Base-by-base conservation (phyloP, 2,329 filamentous ascomycete genomes). In the Fusarium incarnatum region DNA sequence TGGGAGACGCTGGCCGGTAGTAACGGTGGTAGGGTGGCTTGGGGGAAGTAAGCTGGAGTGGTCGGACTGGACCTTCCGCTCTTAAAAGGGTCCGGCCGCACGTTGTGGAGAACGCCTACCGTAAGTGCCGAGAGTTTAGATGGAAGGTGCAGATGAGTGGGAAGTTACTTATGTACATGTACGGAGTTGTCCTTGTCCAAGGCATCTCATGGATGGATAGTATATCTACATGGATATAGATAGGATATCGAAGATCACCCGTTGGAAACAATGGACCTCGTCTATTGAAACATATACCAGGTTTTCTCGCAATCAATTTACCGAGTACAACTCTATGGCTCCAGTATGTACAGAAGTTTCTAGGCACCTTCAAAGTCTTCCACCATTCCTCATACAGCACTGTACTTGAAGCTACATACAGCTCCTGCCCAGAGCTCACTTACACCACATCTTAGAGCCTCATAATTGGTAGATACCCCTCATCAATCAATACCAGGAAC, bases 401-500 rank as follows among this genome's bases (percentile, higher is more conserved):
- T 22, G 27, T 41, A 23, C 34, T 53, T n/a, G 18, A 28, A 53
- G 49, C 23, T 41, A 28, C 23, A 27, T 12, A 42, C 34, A 53
- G 49, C 34, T 53, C 49, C 30, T 28, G n/a, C 41, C 11, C 34
- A 53, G 34, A 53, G 49, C 49, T 42, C n/a, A 48, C 28, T 25
- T 15, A 27, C 15, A 20, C 34, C 20, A 25, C 34, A 49, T 30
- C 25, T 23, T 20, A 49, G 41, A 56, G 67, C 53, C 41, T 70
- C 52, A 62, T 70, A 52, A 68, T 68, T 69, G 65, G 66, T 34
- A 66, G 48, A 22, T 23, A 46, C 62, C 58, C 67, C 67, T 68
- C 67, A 71, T 54, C 32, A 18, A 71, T 54, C 32, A 18, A 23
- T 47, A 37, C 16, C 27, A 25, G 25, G 45, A 47, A 47, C 44